Base-by-base conservation (phyloP, 2,329 filamentous ascomycete genomes). In the Pyricularia grisea region DNA sequence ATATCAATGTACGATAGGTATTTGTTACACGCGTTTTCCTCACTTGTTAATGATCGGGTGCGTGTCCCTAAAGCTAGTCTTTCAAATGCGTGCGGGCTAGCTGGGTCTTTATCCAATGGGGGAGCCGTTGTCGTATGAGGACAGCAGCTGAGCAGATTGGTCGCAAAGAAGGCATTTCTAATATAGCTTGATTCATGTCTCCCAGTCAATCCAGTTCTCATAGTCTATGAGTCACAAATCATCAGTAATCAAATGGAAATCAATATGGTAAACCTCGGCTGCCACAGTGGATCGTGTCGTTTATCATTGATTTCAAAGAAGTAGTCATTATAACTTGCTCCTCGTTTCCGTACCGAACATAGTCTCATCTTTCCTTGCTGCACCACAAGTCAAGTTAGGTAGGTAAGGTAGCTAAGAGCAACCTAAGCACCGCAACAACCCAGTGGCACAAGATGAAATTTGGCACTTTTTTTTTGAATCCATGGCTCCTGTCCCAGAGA, bases 401-500 rank as follows among this genome's bases (percentile, higher is more conserved):
- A 20, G 11, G 23, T 12, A 28, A 14, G 11, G 23, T 27, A 27
- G 25, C 60, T 63, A 25, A 27, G 3, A 63, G 25, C 25, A 30
- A 10, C 60, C 9, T 55, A 63, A 3, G 28, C 25, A 63, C 25
- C 25, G 27, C 3, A 63, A 27, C 25, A 63, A 63, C 60, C 27
- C 12, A 28, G 60, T 28, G 60, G 60, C 10, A 63, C 27, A 63
- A 28, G 25, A 63, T 63, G 60, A 30, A 28, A 55, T 55, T 63
- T 63, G 60, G 60, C 28, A 63, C 60, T 63, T 63, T 63, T 63
- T 33, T 65, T 65, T 70, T 55, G 67, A 65, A 60, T 28, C 69
- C 70, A 70, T 70, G 68, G 67, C 69, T 64, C 66, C 66, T 67
- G 66, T 68, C 67, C 28, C 60, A 27, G 61, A 67, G 66, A 67